Evolutionary conservation across 257 asterid genomes (phyloP), one percentile per base, ranked within the genome.

Genomic region (Scutellaria baicalensis): DNA sequence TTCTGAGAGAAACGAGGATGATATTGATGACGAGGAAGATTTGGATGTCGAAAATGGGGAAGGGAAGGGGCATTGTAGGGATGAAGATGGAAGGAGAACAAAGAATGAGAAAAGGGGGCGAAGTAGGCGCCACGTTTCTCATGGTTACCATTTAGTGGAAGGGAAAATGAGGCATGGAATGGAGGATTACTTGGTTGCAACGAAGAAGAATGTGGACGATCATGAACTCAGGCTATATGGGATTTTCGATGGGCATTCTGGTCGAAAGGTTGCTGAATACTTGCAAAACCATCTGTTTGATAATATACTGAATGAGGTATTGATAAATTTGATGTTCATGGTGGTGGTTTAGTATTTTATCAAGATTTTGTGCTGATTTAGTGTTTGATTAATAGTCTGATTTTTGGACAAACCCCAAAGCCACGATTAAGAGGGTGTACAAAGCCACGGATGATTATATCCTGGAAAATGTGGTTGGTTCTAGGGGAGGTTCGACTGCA

Each of bases 241-340:
- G 39, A 84, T 84, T 39, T 86, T 82, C 42, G 86, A 84, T 42
- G 88, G 93, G n/a, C 88, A 84, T 38, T 76, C 81, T 27, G 85
- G 85, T 59, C 42, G 66, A 0, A 31, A 79, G 11, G 90, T 82
- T 47, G 79, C 88, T 1, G 80, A 82, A 51, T 86, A 84, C 76
- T 68, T 86, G 73, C 78, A 79, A 21, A 35, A 43, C 51, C 82
- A 72, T 73, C 69, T 86, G 11, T 86, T 84, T 20, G 72, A 80
- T 4, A 58, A 84, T 52, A 82, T 86, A 48, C 64, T 86, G 8
- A 68, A 60, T 7, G 75, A 80, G 85, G 92, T 84, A 76, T 8
- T 0, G 9, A 6, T 43, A 40, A 6, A 7, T 27, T 63, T 61
- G 44, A 48, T 69, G 1, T 31, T 42, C 31, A 8, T n/a, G 1